Base-by-base conservation (phyloP, 805 yeast genomes). In the Schwanniomyces pseudopolymorphus region DNA sequence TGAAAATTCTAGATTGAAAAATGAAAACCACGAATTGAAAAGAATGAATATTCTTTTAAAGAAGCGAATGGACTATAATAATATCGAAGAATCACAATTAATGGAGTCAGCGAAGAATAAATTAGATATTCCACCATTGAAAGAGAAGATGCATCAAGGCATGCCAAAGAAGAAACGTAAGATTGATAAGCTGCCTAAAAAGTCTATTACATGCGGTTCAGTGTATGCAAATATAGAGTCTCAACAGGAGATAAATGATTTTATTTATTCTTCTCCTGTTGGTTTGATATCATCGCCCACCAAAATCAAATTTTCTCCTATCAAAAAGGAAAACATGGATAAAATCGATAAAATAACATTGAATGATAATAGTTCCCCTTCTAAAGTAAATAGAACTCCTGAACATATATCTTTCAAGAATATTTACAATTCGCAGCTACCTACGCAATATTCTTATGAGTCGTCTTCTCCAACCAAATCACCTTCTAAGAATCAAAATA, bases 361-460 rank as follows among this genome's bases (percentile, higher is more conserved):
- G 7, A 31, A 16, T 31, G 14, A 31, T 16, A 5, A 31, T 14
- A 31, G 20, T 31, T 31, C 35, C 3, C 35, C 35, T 7, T 14
- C 35, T 7, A 31, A 31, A 31, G 6, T 31, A 11, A 14, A 31
- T 31, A 17, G 6, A 5, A 10, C 11, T 7, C 16, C 20, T 14
- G 35, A 31, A 16, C 35, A 5, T 7, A 31, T 14, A 31, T 31
- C 35, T 14, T 14, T 14, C 11, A 31, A 16, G 20, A 33, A 35
- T 16, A 16, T 31, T 3, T 39, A 39, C 22, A 44, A 44, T 20
- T 44, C 47, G 7, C 47, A 46, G 22, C 27, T 46, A 35, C 45
- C 49, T 10, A 46, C 49, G 2, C 49, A 42, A 26, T 42, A 37
- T 40, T 46, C 49, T 16, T 36, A 42, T 20, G 45, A 46, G 5